Evolutionary conservation across 495 filamentous ascomycete species (phyloP).

Genomic region (Viridothelium virens): DNA sequence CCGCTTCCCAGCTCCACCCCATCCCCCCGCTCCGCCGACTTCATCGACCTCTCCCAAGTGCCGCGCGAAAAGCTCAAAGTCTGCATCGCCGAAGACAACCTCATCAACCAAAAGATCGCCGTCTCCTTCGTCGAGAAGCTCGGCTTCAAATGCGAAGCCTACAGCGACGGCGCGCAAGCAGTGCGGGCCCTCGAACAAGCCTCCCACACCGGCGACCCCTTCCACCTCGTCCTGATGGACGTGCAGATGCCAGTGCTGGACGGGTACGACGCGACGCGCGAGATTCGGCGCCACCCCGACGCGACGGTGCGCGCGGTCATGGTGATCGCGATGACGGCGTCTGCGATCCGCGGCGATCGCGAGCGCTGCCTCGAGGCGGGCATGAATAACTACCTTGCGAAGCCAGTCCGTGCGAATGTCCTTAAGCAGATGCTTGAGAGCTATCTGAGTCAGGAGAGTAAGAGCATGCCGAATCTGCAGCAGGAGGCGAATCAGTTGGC

Average conservation of each 20-base stretch:
- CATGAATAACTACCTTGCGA: conserved; percentile 94
- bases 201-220: conserved; percentile 59
- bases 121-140: conserved; percentile 80
- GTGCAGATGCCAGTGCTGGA: conserved; percentile 92
- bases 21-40: not conserved
- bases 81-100: conserved; percentile 87
- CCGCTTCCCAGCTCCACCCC: conserved; percentile 32
- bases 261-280: conserved; percentile 84
- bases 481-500: conserved; percentile 35
- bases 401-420: conserved; percentile 62
- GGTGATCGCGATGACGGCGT: conserved; percentile 90
- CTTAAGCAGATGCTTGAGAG: conserved; percentile 35
- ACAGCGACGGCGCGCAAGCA: conserved; percentile 75
- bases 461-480: conserved; percentile 35
- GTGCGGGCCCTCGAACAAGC: conserved; percentile 74
- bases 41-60: conserved; percentile 56
- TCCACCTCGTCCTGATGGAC: conserved; percentile 84
- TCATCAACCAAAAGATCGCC: conserved; percentile 86
- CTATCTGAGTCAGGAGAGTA: conserved; percentile 34
- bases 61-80: conserved; percentile 71
- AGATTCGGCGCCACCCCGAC: conserved; percentile 65
- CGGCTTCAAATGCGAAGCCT: conserved; percentile 74
- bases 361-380: conserved; percentile 87
- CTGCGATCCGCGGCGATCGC: conserved; percentile 81
- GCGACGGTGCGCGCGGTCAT: conserved; percentile 66